These are phyloP conservation scores for Bruguiera sexangula DNA, from an alignment of 345 rosid genomes.

Conservation along the genomic window DNA sequence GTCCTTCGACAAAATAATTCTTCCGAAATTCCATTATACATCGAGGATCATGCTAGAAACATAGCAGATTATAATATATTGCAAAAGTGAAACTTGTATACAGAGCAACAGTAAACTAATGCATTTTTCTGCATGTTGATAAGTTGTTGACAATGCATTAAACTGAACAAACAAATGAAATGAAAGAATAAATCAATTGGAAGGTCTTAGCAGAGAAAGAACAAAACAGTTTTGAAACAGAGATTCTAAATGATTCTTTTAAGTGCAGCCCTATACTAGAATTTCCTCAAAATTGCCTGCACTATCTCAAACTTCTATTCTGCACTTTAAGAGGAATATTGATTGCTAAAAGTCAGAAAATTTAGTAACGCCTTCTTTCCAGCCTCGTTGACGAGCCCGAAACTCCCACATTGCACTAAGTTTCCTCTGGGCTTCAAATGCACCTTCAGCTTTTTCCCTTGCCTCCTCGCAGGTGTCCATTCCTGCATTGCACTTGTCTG, in stretches of 20 bases:
- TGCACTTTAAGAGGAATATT: not conserved
- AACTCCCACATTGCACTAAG: conserved; percentile 41
- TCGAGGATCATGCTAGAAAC: too few species aligned
- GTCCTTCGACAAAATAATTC: too few species aligned
- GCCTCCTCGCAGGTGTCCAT: conserved; percentile 72
- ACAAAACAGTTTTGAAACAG: not conserved
- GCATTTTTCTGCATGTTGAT: not conserved
- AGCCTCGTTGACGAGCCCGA: conserved; percentile 44
- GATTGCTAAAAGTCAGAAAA: conserved; percentile 5
- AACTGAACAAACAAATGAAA: not conserved
- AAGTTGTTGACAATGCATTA: not conserved
- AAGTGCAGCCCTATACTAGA: not conserved
- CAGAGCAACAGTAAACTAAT: not conserved
- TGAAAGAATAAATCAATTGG: not conserved
- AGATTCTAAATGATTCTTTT: not conserved
- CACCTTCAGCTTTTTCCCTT: conserved; percentile 55
- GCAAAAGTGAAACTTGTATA: not conserved
- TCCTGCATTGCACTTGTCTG: conserved; percentile 66
- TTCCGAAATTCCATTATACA: too few species aligned
- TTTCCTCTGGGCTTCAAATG: conserved; percentile 44
- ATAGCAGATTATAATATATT: too few species aligned
- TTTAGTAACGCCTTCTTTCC: conserved; percentile 30
- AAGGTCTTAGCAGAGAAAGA: not conserved
- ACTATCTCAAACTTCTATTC: not conserved
- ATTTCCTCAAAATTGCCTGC: too few species aligned